A percentile compares a stretch with the other conserved stretches of the same genome.
Evolutionary conservation across 2,329 filamentous ascomycete genomes (phyloP).

Genomic region (Colletotrichum orbiculare): DNA sequence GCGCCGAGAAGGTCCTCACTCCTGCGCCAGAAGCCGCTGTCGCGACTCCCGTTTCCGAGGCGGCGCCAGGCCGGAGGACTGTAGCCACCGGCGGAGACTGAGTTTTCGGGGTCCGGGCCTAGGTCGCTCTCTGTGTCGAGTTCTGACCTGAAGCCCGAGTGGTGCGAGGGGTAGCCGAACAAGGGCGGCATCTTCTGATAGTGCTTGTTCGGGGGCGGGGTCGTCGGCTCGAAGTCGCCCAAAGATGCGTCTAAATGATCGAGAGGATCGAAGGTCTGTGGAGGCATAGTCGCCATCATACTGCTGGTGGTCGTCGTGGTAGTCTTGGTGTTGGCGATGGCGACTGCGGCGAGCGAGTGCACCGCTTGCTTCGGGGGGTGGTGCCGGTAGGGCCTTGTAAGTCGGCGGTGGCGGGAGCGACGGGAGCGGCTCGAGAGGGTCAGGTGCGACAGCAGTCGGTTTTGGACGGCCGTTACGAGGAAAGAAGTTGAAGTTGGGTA

Average conservation of each 20-base stretch:
- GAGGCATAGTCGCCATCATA: slow-evolving; percentile 41
- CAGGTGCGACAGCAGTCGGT: slow-evolving; percentile 36
- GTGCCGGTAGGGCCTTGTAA: slow-evolving; percentile 38
- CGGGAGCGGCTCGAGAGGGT: slow-evolving; percentile 27
- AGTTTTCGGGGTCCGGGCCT: slow-evolving; percentile 52
- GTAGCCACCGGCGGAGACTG: slow-evolving; percentile 65
- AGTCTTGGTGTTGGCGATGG: slow-evolving; percentile 19
- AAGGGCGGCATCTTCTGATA: slow-evolving; percentile 37
- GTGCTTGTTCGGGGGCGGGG: slow-evolving; percentile 43
- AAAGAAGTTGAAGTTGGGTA: slow-evolving; percentile 39
- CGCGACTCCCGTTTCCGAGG: slow-evolving; percentile 68
- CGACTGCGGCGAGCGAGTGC: slow-evolving; percentile 32
- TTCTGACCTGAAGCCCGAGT: slow-evolving; percentile 55
- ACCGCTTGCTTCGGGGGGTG: slow-evolving; percentile 32
- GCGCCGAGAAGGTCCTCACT: slow-evolving; percentile 62
- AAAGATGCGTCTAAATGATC: slow-evolving; percentile 63
- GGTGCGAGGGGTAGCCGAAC: slow-evolving; percentile 55
- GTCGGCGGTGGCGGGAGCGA: slow-evolving; percentile 27
- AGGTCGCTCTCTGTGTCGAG: slow-evolving; percentile 51
- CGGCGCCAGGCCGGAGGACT: slow-evolving; percentile 71
- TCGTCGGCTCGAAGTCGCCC: slow-evolving; percentile 65
- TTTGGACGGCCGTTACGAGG: slow-evolving; percentile 38
- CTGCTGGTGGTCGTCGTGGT: slow-evolving; percentile 32
- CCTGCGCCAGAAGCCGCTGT: slow-evolving; percentile 70
- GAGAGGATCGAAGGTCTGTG: slow-evolving; percentile 47